phyloP scores from a whole-genome alignment of 805 yeast species.

The Candida jianshihensis region DNA sequence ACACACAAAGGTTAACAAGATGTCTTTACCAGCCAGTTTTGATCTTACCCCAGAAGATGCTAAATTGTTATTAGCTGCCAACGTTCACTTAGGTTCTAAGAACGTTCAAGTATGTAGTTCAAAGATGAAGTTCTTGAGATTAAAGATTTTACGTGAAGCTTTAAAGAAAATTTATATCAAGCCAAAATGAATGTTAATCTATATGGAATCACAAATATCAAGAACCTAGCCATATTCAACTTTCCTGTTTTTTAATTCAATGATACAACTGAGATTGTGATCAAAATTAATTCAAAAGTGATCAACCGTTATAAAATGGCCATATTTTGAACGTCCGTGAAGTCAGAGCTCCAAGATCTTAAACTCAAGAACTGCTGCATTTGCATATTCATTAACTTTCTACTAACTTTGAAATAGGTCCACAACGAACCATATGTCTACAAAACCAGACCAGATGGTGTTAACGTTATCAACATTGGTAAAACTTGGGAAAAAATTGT shows the following conservation, averaged over 20 bases:
- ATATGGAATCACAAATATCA: neutral
- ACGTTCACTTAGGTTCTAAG: constrained; percentile 99
- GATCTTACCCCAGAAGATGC: constrained; percentile 97
- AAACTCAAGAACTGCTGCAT: no score
- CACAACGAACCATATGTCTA: constrained; percentile 95
- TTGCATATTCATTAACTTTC: no score
- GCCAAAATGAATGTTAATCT: neutral
- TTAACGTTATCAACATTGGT: constrained; percentile 95
- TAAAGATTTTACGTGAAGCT: neutral
- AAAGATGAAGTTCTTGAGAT: neutral
- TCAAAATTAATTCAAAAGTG: no score
- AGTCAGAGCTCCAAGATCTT: no score
- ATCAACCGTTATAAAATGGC: no score
- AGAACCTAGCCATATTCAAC: no score
- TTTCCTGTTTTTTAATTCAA: no score
- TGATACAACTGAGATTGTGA: no score
- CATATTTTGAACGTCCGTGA: no score
- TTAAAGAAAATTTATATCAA: neutral
- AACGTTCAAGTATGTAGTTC: constrained; percentile 86
- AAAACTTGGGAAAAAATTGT: constrained; percentile 99
- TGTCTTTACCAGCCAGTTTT: constrained; percentile 85
- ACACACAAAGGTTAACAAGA: constrained; percentile 20
- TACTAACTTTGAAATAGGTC: constrained; percentile 43
- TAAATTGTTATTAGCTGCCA: constrained; percentile 98
- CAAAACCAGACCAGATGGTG: constrained; percentile 99